phyloP scores from a whole-genome alignment of 1,139 yeast genomes.

The Hansenula sp. region DNA sequence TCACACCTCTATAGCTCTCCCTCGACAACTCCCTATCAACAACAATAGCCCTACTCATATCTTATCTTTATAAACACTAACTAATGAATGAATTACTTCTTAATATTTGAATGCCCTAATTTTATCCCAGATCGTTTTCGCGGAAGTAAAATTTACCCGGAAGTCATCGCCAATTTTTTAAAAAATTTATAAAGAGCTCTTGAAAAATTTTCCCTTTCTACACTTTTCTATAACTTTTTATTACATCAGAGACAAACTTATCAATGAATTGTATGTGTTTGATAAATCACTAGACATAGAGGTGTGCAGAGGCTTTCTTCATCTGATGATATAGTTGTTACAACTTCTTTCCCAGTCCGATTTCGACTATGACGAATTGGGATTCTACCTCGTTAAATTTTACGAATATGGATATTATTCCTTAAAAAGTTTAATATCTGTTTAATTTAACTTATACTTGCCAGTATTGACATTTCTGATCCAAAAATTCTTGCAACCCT shows the following conservation, averaged over 20 bases:
- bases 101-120: constrained; percentile 1
- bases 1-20: constrained; percentile 31
- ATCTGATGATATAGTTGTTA: constrained; percentile 40
- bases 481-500: constrained; percentile 5
- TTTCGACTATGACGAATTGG: constrained; percentile 91
- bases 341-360: constrained; percentile 89
- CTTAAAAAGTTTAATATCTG: constrained; percentile 10
- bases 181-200: neutral
- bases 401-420: too few relatives aligned
- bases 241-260: too few relatives aligned
- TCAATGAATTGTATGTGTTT: too few relatives aligned
- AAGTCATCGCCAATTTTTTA: neutral
- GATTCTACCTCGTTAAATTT: constrained; percentile 30
- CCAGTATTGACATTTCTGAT: constrained; percentile 68
- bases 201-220: too few relatives aligned
- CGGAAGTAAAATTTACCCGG: neutral
- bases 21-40: constrained; percentile 31
- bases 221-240: too few relatives aligned
- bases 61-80: neutral
- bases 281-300: too few relatives aligned
- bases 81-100: too few relatives aligned
- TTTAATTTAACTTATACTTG: constrained; percentile 65
- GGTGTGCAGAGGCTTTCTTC: too few relatives aligned
- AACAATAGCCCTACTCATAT: neutral
- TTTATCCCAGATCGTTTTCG: neutral